phyloP scores from a whole-genome alignment of 495 filamentous ascomycete species.

The Schizothecium vesticola region DNA sequence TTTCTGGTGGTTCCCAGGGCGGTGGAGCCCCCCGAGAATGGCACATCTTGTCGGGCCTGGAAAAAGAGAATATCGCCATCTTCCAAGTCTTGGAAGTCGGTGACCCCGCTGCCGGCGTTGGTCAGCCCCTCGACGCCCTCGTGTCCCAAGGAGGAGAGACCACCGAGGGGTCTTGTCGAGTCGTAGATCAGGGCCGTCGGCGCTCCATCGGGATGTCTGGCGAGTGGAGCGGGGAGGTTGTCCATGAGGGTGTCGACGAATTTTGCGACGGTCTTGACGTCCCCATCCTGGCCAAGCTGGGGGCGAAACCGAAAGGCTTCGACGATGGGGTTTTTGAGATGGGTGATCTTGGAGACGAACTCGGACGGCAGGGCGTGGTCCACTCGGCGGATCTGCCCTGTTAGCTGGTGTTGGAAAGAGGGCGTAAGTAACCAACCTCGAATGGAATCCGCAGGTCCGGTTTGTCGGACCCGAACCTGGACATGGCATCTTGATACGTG shows the following conservation, averaged over 20 bases:
- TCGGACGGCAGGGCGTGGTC: conserved; percentile 58
- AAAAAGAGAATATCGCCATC: conserved; percentile 74
- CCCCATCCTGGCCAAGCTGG: conserved; percentile 2
- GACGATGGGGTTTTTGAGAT: conserved; percentile 55
- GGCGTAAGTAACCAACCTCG: conserved; percentile 31
- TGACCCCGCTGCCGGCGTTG: conserved; percentile 10
- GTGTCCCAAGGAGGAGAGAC: conserved; percentile 70
- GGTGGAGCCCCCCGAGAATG: conserved; percentile 66
- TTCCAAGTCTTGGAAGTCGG: conserved; percentile 16
- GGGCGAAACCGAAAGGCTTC: conserved; percentile 64
- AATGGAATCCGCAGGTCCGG: conserved; percentile 67
- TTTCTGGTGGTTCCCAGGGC: conserved; percentile 71
- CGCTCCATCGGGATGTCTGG: conserved; percentile 59
- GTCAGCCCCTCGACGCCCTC: conserved; percentile 55
- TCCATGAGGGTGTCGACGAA: conserved; percentile 68
- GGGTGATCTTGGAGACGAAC: conserved; percentile 66
- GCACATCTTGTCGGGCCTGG: conserved; percentile 63
- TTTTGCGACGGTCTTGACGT: conserved; percentile 25
- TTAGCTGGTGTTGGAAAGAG: conserved; percentile 9
- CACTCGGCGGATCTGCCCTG: conserved; percentile 54
- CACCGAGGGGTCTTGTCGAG: conserved; percentile 60
- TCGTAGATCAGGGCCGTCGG: conserved; percentile 75
- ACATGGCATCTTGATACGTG: conserved; percentile 75
- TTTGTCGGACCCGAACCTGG: conserved; percentile 79
- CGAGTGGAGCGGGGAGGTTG: conserved; percentile 54